These are phyloP conservation scores for Sanghuangporus sanghuang DNA, from an alignment of 1,284 basidiomycete genomes.

Conservation along the genomic window DNA sequence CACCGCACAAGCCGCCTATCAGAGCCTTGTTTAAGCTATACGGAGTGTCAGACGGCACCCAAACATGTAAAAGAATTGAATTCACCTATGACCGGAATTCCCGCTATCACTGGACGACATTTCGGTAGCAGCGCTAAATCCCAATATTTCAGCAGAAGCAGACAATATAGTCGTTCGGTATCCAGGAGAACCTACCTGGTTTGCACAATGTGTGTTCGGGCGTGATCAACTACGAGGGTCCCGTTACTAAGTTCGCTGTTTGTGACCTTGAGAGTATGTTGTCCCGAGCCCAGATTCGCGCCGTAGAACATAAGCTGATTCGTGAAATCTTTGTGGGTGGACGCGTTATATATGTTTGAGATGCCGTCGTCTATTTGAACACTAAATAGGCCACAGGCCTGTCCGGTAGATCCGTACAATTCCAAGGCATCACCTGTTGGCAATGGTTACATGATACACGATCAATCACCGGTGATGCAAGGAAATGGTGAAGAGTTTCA, in stretches of 20 bases:
- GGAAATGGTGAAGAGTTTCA: slow-evolving; percentile 18
- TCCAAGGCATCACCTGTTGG: slow-evolving; percentile 32
- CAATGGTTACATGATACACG: not conserved
- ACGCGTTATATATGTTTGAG: slow-evolving; percentile 27
- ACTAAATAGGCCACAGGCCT: slow-evolving; percentile 30
- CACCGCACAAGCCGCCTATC: slow-evolving; percentile 9
- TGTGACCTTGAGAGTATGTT: slow-evolving; percentile 11
- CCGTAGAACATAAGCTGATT: slow-evolving; percentile 35
- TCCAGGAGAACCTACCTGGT: not conserved
- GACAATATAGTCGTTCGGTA: not conserved
- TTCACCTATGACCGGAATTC: not conserved
- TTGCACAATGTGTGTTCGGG: not conserved
- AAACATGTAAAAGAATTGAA: not conserved
- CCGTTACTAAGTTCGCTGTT: not conserved
- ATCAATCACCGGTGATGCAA: slow-evolving; percentile 6
- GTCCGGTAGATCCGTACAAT: slow-evolving; percentile 36
- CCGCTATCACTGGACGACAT: not conserved
- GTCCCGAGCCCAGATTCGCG: slow-evolving; percentile 25
- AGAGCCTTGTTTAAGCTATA: not conserved
- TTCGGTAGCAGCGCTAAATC: not conserved
- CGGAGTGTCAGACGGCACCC: not conserved
- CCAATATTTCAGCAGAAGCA: not conserved
- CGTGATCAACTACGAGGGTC: slow-evolving; percentile 8
- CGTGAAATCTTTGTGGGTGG: slow-evolving; percentile 27
- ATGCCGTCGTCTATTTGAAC: slow-evolving; percentile 31